Conservation (phyloP, 108 stramenopile genomes). For the Asterionellopsis glacialis region DNA sequence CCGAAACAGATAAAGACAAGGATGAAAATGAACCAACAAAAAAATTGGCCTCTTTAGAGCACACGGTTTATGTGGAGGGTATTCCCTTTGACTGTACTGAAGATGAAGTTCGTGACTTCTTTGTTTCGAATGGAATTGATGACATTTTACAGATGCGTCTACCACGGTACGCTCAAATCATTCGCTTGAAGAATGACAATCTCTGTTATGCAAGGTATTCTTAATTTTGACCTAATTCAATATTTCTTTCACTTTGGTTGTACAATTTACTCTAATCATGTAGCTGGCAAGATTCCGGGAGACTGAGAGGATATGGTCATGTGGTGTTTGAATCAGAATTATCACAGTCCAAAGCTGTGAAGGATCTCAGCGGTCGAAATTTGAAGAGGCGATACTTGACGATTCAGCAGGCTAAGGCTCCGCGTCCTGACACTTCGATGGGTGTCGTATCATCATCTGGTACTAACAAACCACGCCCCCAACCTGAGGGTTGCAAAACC, state of each 20-base stretch:
- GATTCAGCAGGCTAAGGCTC: conserved; percentile 63
- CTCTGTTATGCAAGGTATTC: too few species aligned
- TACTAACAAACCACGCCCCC: conserved; percentile 20
- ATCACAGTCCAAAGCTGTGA: conserved; percentile 52
- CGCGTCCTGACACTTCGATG: conserved; percentile 25
- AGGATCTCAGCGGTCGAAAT: conserved; percentile 55
- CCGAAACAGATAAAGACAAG: conserved; percentile 3
- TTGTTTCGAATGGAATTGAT: conserved; percentile 36
- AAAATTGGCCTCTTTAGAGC: conserved; percentile 29
- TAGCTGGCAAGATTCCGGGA: conserved; percentile 88
- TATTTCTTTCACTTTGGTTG: not conserved
- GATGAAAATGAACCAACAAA: conserved; percentile 6
- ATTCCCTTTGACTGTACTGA: conserved; percentile 77
- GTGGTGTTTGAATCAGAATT: conserved; percentile 67
- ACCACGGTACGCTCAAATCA: conserved; percentile 38
- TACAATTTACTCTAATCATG: not conserved
- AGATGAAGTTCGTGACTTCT: conserved; percentile 72
- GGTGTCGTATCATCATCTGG: conserved; percentile 12
- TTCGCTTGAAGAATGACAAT: not conserved
- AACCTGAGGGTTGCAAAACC: conserved; percentile 61
- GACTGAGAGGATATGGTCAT: conserved; percentile 92
- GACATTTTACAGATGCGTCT: conserved; percentile 78
- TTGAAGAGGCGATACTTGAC: conserved; percentile 79
- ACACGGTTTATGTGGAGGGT: conserved; percentile 90
- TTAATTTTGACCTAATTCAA: too few species aligned